Percentiles rank a stretch among this genome's conserved stretches.
Evolutionary conservation across 495 filamentous ascomycete species (phyloP).

Genomic region (Friedmanniomyces simplex): DNA sequence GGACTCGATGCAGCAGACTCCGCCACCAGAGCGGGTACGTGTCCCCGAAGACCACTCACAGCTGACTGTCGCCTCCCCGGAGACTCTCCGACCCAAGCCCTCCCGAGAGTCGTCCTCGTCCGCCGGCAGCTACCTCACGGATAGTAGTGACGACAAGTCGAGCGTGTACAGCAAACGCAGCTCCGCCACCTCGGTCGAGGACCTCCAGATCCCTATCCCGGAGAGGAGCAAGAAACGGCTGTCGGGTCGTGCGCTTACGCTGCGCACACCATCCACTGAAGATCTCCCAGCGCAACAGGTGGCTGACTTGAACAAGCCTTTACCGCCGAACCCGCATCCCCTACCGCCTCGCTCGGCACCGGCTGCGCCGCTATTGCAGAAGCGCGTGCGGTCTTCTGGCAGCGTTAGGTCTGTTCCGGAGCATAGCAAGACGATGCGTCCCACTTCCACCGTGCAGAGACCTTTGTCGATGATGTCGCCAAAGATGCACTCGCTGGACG

Average conservation of each 20-base stretch:
- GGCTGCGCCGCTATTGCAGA: not conserved
- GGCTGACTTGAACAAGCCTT: conserved; percentile 13
- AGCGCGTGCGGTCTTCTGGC: not conserved
- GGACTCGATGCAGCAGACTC: not conserved
- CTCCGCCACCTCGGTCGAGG: conserved; percentile 21
- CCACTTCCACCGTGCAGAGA: not conserved
- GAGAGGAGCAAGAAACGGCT: conserved; percentile 1
- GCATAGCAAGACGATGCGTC: not conserved
- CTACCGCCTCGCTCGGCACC: not conserved
- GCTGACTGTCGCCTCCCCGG: not conserved
- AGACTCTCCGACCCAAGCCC: not conserved
- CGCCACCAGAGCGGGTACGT: not conserved
- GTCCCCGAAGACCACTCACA: not conserved
- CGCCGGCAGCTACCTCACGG: not conserved
- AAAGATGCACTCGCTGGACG: conserved; percentile 3
- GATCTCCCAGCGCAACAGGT: not conserved
- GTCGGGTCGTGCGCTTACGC: not conserved
- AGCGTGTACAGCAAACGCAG: conserved; percentile 16
- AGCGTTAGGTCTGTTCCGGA: not conserved
- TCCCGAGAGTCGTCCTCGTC: conserved; percentile 9
- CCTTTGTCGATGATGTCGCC: conserved; percentile 1
- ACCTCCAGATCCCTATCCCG: not conserved
- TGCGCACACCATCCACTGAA: not conserved
- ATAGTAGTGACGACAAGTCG: conserved; percentile 6
- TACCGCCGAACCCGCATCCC: conserved; percentile 11